These are phyloP conservation scores for Pestalotiopsis fici DNA, from an alignment of 2,329 filamentous ascomycete species.

Conservation along the genomic window DNA sequence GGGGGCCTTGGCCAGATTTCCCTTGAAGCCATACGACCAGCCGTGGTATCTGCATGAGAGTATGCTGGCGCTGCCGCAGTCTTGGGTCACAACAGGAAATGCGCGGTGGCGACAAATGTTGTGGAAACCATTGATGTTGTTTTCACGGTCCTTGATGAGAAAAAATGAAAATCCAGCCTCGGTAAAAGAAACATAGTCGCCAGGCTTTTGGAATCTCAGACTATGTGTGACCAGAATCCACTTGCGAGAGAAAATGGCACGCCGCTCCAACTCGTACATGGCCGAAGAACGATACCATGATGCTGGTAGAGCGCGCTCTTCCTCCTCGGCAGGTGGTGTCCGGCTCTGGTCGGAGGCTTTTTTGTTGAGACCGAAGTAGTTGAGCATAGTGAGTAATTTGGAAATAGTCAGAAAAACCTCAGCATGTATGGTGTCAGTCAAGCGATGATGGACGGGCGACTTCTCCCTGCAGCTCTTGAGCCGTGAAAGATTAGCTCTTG, in stretches of 20 bases:
- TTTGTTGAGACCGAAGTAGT: background rate
- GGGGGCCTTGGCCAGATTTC: conserved; percentile 60
- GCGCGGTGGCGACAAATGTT: conserved; percentile 64
- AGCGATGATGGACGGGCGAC: background rate
- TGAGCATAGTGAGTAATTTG: background rate
- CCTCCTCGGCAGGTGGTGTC: background rate
- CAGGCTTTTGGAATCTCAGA: background rate
- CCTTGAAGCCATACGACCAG: conserved; percentile 61
- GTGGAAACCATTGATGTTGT: conserved; percentile 43
- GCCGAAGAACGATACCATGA: background rate
- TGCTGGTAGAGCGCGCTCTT: background rate
- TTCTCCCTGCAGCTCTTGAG: background rate
- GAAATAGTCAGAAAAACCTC: background rate
- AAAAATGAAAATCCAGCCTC: background rate
- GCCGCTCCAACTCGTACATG: background rate
- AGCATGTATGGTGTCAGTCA: background rate
- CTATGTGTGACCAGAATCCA: background rate
- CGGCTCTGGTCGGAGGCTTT: background rate
- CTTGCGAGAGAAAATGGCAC: background rate
- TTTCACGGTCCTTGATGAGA: background rate
- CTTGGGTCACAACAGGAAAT: conserved; percentile 55
- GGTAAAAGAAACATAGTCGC: background rate
- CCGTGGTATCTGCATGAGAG: conserved; percentile 63
- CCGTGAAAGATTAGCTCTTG: background rate
- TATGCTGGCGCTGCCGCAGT: conserved; percentile 50